These are phyloP conservation scores for Tulasnella sp. DNA, from an alignment of 768 basidiomycete genomes.

Conservation along the genomic window DNA sequence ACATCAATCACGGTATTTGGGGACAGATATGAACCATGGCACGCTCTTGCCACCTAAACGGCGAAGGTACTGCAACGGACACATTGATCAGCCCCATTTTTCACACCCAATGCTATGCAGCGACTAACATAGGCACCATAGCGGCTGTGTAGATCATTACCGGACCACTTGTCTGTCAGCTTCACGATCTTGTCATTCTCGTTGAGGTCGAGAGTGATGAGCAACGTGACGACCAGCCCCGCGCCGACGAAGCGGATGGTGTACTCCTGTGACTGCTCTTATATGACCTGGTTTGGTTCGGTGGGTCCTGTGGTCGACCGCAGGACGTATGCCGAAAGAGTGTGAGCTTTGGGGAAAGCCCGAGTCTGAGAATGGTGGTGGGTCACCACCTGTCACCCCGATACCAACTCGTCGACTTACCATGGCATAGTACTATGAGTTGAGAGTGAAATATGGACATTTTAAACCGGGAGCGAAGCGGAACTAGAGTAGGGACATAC, in stretches of 20 bases:
- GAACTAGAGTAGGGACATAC: slow-evolving; percentile 42
- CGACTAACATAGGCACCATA: slow-evolving; percentile 31
- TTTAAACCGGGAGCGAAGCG: background rate
- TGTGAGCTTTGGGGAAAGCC: slow-evolving; percentile 40
- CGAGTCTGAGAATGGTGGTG: slow-evolving; percentile 35
- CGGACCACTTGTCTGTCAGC: slow-evolving; percentile 50
- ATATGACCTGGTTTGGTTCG: slow-evolving; percentile 41
- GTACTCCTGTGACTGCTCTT: slow-evolving; percentile 50
- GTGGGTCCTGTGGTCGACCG: slow-evolving; percentile 42
- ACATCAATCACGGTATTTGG: slow-evolving; percentile 25
- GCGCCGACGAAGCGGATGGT: slow-evolving; percentile 32
- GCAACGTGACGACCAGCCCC: slow-evolving; percentile 39
- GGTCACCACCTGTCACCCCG: slow-evolving; percentile 4
- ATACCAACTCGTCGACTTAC: slow-evolving; percentile 26
- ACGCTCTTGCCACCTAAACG: slow-evolving; percentile 38
- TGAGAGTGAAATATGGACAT: background rate
- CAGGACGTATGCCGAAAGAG: slow-evolving; percentile 42
- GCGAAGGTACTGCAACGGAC: slow-evolving; percentile 32
- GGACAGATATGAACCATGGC: slow-evolving; percentile 43
- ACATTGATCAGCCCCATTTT: background rate
- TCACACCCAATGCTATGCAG: background rate
- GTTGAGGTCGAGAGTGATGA: slow-evolving; percentile 53
- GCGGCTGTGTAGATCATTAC: slow-evolving; percentile 39
- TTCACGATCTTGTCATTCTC: slow-evolving; percentile 49
- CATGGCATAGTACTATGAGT: slow-evolving; percentile 40